These are phyloP conservation scores for Plantago ovata DNA, from an alignment of 257 asterid genomes.

Conservation along the genomic window DNA sequence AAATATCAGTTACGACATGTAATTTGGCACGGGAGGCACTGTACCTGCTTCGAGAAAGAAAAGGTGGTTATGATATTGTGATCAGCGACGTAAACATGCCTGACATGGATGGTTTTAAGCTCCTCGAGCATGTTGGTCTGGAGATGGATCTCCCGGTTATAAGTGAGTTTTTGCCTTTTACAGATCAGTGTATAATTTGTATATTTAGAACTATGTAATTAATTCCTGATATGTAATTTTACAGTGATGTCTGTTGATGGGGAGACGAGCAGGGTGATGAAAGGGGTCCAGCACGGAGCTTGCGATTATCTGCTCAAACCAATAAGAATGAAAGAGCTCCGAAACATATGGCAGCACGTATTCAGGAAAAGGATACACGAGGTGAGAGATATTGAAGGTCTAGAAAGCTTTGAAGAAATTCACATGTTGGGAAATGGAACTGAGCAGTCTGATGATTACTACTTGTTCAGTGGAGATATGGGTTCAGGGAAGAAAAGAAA, in stretches of 20 bases:
- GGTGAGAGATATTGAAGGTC: slow-evolving; percentile 41
- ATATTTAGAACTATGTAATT: too few relatives aligned
- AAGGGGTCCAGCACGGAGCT: slow-evolving; percentile 77
- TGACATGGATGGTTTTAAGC: slow-evolving; percentile 76
- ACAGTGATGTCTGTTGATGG: slow-evolving; percentile 88
- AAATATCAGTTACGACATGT: slow-evolving; percentile 55
- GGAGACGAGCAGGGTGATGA: slow-evolving; percentile 77
- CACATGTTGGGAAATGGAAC: slow-evolving; percentile 30
- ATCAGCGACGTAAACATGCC: slow-evolving; percentile 67
- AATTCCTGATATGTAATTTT: too few relatives aligned
- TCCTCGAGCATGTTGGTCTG: slow-evolving; percentile 64
- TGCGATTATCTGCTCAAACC: slow-evolving; percentile 88
- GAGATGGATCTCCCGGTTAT: slow-evolving; percentile 80
- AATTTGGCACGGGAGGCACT: slow-evolving; percentile 60
- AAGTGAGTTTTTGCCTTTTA: slow-evolving; percentile 32
- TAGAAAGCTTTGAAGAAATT: slow-evolving; percentile 35
- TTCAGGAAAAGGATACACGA: slow-evolving; percentile 57
- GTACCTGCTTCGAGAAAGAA: slow-evolving; percentile 51
- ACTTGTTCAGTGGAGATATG: slow-evolving; percentile 33
- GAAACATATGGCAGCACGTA: slow-evolving; percentile 88
- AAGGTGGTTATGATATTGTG: slow-evolving; percentile 65
- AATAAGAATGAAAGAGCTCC: slow-evolving; percentile 65
- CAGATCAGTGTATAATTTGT: too few relatives aligned
- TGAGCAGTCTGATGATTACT: slow-evolving; percentile 34
- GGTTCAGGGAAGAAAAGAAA: slow-evolving; percentile 53